These are phyloP conservation scores for Penicillium canariense DNA, from an alignment of 495 filamentous ascomycete species.

Conservation along the genomic window DNA sequence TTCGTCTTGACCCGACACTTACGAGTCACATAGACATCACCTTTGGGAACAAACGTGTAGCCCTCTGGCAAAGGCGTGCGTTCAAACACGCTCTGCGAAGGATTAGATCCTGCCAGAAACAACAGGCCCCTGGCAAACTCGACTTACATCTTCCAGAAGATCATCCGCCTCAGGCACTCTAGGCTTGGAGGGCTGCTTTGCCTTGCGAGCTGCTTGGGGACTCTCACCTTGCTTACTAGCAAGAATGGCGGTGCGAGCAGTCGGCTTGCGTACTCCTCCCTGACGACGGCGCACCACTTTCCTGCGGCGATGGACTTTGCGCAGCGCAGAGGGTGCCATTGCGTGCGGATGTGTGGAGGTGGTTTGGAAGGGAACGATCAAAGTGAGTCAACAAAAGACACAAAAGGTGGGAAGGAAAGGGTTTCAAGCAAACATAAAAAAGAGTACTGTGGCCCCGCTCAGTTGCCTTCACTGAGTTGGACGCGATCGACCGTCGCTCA, in stretches of 20 bases:
- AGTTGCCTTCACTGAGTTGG: background rate
- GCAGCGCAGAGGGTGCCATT: slow-evolving; percentile 11
- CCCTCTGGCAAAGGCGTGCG: slow-evolving; percentile 23
- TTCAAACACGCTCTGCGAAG: slow-evolving; percentile 32
- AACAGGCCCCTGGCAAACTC: background rate
- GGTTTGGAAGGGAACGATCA: background rate
- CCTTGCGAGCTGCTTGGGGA: background rate
- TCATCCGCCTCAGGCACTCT: slow-evolving; percentile 18
- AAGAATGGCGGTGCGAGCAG: background rate
- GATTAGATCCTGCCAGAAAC: background rate
- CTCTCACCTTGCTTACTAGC: background rate
- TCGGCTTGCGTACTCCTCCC: background rate
- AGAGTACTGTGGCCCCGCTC: background rate
- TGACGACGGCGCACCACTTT: background rate
- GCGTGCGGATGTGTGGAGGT: background rate
- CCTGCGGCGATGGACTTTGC: slow-evolving; percentile 11
- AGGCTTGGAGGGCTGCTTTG: background rate
- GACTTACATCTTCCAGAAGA: slow-evolving; percentile 22
- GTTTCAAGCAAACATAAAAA: background rate
- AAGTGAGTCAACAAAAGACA: background rate
- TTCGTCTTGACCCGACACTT: slow-evolving; percentile 48
- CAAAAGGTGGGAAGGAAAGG: background rate
- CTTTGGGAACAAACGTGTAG: slow-evolving; percentile 52
- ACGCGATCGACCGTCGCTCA: background rate
- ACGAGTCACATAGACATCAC: slow-evolving; percentile 50